Base-by-base conservation (phyloP, 2,329 filamentous ascomycete genomes). In the Clonostachys rhizophaga region DNA sequence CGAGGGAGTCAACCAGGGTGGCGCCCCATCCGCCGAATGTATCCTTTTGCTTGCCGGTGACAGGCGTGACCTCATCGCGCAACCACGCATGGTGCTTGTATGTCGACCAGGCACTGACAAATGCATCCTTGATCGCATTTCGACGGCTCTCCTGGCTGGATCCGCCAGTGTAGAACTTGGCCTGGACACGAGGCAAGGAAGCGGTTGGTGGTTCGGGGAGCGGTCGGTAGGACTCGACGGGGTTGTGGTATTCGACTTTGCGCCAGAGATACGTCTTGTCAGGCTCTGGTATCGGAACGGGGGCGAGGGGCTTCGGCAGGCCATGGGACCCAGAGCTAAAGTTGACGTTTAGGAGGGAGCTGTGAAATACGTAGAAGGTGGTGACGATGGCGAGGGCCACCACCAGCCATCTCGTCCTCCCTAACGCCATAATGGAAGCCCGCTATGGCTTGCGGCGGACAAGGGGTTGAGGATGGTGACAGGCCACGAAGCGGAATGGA, bases 1-100 rank as follows among this genome's bases (percentile, higher is more conserved):
- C 47, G 47, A 84, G 67, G 13, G 76, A 66, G 59, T 83, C 80
- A 34, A 83, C 76, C 48, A 83, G 63, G 6, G 79, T 83, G 2
- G 79, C 80, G 11, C 74, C 78, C 79, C 79, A 84, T 10, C 80
- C 81, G 20, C 76, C 78, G 59, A 81, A 83, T 13, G 75, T 71
- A 52, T 82, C 69, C 42, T 71, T 69, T 42, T 59, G 64, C 8
- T 56, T 51, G 8, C 72, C 76, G 18, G 69, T 69, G 14, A 84
- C 50, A 2, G 81, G 81, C 40, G 67, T 67, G 39, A 85, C 64
- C 58, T 83, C 81, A 58, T 84, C 80, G 43, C 74, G 70, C 53
- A 75, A 68, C 79, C 80, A 84, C 0, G 81, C 81, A 51, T 76
- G 57, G 42, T 68, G 67, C 58, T 75, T 79, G 61, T 84, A 85